Evolutionary conservation across 768 basidiomycete genomes (phyloP).

Genomic region (Amanita polypyramis): DNA sequence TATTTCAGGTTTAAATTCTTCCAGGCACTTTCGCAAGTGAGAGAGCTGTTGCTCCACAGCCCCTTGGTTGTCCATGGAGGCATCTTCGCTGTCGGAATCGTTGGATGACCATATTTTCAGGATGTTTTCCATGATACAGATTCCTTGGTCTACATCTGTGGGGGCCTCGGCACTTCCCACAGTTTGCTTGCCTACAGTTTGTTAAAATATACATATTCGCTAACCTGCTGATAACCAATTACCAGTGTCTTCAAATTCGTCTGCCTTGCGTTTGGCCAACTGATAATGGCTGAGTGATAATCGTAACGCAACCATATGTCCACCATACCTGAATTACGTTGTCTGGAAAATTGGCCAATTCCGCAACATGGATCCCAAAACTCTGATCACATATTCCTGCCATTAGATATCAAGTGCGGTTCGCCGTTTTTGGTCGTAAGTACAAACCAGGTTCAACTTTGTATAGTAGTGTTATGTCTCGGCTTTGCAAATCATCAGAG

Average conservation of each 20-base stretch:
- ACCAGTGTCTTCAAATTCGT: constrained; percentile 84
- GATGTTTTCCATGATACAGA: constrained; percentile 70
- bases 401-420: not conserved
- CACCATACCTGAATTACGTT: constrained; percentile 69
- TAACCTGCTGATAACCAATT: constrained; percentile 3
- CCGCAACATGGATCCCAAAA: constrained; percentile 96
- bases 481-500: constrained; percentile 50
- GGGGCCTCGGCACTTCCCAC: constrained; percentile 33
- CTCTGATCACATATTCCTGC: constrained; percentile 90
- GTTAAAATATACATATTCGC: not conserved
- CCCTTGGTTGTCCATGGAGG: constrained; percentile 28
- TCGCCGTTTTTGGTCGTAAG: not conserved
- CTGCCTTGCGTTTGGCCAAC: constrained; percentile 89
- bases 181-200: constrained; percentile 10
- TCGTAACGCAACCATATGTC: not conserved
- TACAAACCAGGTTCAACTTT: constrained; percentile 82
- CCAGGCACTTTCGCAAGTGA: constrained; percentile 50
- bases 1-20: constrained; percentile 55
- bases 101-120: constrained; percentile 48
- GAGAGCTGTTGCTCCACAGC: constrained; percentile 34
- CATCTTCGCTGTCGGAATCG: constrained; percentile 31
- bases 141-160: constrained; percentile 65
- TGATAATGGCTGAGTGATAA: constrained; percentile 17
- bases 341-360: constrained; percentile 96
- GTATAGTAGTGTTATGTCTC: constrained; percentile 88